Evolutionary conservation across 345 rosid genomes (phyloP).

Genomic region (Citrus glauca): DNA sequence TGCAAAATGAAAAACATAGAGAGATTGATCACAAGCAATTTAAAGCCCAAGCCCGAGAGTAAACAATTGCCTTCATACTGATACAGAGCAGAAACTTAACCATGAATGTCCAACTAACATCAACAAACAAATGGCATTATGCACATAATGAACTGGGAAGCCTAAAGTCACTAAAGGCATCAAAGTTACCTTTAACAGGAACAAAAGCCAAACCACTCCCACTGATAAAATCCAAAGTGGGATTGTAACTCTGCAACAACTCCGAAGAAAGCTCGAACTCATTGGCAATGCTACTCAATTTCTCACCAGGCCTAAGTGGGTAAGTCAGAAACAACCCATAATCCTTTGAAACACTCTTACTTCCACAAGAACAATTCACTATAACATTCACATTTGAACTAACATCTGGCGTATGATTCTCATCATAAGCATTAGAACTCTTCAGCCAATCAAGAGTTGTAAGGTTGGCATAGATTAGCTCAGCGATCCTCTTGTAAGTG

Average conservation of each 20-base stretch:
- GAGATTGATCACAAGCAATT: neutral
- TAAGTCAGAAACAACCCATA: conserved; percentile 44
- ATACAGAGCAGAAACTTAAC: neutral
- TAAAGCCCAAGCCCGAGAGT: neutral
- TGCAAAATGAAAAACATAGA: conserved; percentile 18
- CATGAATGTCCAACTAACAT: neutral
- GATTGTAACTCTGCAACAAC: conserved; percentile 4
- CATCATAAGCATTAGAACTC: neutral
- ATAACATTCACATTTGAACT: conserved; percentile 31
- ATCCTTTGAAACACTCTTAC: conserved; percentile 26
- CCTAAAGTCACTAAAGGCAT: neutral
- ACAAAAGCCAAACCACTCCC: conserved; percentile 6
- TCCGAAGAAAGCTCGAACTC: conserved; percentile 16
- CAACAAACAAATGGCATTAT: neutral
- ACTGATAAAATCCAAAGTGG: neutral
- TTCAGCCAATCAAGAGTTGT: conserved; percentile 32
- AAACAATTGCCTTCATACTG: neutral
- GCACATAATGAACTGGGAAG: neutral
- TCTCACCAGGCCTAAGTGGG: conserved; percentile 34
- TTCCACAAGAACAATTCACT: conserved; percentile 50
- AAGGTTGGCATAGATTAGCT: conserved; percentile 18
- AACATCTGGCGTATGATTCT: neutral
- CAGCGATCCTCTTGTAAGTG: neutral
- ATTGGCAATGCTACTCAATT: conserved; percentile 19
- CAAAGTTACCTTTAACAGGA: conserved; percentile 9